Base-by-base conservation (phyloP, 2,329 filamentous ascomycete genomes). In the Alternaria metachromatica region DNA sequence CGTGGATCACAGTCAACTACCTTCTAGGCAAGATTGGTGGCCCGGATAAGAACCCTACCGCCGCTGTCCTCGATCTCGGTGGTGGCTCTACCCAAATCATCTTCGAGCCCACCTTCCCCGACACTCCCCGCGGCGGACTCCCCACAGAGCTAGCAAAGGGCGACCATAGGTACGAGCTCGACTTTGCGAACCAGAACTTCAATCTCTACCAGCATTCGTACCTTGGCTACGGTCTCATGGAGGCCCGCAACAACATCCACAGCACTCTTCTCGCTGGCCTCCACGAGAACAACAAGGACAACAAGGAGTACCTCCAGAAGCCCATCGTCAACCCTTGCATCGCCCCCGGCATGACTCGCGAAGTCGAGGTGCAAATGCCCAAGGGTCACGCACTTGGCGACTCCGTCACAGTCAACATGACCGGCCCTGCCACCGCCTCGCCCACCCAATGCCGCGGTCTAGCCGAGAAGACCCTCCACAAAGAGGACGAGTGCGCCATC, bases 1-100 rank as follows among this genome's bases (percentile, higher is more conserved):
- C 96, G 57, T 99, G 96, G 96, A 97, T 99, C 80, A 99, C 96
- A 7, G 96, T 94, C 70, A 99, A 99, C 86, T 99, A 99, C 82
- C 90, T 99, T 44, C 89, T 99, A 23, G 95, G 95, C 76, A 98
- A 98, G 84, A 98, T 99, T 80, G 96, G 96, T 63, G 92, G 92
- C 11, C 92, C 94, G 2, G 95, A 97, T 78, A 89, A 94, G 80
- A 93, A 88, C 67, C 92, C 93, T 55, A 98, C 96, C 2, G 96
- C 96, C 44, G 96, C 96, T 55, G 89, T 97, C 63, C 97, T 99
- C 76, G 96, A 99, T 78, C 90, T 99, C 53, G 96, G 96, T 67
- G 96, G 96, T 75, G 96, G 96, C 58, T 97, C 94, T 21, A 99
- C 96, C 13, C 96, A 99, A 84, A 97, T 99, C 77, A 96, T 99